Percentiles rank a stretch among this genome's conserved stretches.
These are phyloP conservation scores for Eucalyptus curtisii DNA, from an alignment of 345 rosid genomes.

Conservation along the genomic window DNA sequence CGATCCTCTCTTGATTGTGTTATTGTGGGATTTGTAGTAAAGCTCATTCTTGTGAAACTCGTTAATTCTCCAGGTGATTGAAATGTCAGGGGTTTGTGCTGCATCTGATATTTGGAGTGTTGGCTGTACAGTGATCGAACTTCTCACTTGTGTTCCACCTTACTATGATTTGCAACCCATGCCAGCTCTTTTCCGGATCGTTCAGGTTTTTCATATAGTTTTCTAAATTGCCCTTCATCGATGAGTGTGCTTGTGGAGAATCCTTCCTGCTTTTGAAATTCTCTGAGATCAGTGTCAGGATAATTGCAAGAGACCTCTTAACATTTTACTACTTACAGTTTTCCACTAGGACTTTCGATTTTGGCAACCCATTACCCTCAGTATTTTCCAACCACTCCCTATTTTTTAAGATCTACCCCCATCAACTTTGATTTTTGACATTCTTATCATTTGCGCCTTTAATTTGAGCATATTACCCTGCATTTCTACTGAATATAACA, in stretches of 20 bases:
- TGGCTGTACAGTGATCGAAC: slow-evolving; percentile 99
- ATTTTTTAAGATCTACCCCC: not conserved
- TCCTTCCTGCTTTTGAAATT: not conserved
- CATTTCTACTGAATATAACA: not conserved
- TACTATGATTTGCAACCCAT: slow-evolving; percentile 97
- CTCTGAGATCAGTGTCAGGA: not conserved
- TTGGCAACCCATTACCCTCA: not conserved
- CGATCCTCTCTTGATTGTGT: not conserved
- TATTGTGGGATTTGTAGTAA: not conserved
- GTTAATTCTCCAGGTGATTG: slow-evolving; percentile 73
- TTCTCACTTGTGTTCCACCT: slow-evolving; percentile 94
- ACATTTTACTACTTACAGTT: not conserved
- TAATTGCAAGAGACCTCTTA: not conserved
- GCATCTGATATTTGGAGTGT: slow-evolving; percentile 99
- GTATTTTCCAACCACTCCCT: not conserved
- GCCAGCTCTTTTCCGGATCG: slow-evolving; percentile 97
- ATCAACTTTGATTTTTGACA: not conserved
- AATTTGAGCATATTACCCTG: not conserved
- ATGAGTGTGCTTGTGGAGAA: not conserved
- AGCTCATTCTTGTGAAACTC: not conserved
- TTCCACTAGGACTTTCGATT: not conserved
- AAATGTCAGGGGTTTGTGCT: slow-evolving; percentile 99
- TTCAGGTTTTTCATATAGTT: slow-evolving; percentile 58
- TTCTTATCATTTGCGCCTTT: not conserved
- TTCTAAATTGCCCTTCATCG: not conserved